Base-by-base conservation (phyloP, 257 asterid genomes). In the Rubia yunnanensis region DNA sequence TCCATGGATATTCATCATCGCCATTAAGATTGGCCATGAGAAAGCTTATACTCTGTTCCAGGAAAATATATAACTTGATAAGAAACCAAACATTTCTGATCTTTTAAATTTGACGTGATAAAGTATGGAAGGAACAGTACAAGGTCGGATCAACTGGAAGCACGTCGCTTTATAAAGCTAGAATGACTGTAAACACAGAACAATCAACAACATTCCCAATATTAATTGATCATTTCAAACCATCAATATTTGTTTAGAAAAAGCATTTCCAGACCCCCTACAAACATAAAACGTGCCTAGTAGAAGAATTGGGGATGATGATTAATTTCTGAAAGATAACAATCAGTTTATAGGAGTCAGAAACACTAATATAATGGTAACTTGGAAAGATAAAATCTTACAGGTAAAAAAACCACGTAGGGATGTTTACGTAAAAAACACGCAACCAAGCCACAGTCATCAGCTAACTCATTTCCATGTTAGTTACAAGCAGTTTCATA, bases 1-100 rank as follows among this genome's bases (percentile, higher is more conserved):
- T 78, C 98, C 96, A 89, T 20, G 79, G 83, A 34, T 64, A 56
- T 44, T 79, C 84, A 46, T 76, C 68, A 7, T 75, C 74, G 49
- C 65, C 77, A 62, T 78, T 85, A 52, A 64, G 79, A 56, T 75
- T 78, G 67, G 76, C 88, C 88, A 84, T 86, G 22, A 68, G 71
- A 44, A 79, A 49, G 23, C 39, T 58, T 44, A 30, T 54, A 32
- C 39, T 60, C 75, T 74, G 74, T 34, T 60, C 48, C 27, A 18
- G 65, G 61, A 64, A 34, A 69, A 60, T 13, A 11, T 24, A 58
- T 32, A 22, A 28, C 63, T 48, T 23, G 44, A 52, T 62, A 52
- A 76, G 10, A 31, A 48, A 32, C 34, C 5, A 22, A 28, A 9
- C 13, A 56, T 26, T 28, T 60, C 48, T 23, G 52, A 58, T 58